phyloP scores from a whole-genome alignment of 345 rosid species.

The Triadica sebifera region DNA sequence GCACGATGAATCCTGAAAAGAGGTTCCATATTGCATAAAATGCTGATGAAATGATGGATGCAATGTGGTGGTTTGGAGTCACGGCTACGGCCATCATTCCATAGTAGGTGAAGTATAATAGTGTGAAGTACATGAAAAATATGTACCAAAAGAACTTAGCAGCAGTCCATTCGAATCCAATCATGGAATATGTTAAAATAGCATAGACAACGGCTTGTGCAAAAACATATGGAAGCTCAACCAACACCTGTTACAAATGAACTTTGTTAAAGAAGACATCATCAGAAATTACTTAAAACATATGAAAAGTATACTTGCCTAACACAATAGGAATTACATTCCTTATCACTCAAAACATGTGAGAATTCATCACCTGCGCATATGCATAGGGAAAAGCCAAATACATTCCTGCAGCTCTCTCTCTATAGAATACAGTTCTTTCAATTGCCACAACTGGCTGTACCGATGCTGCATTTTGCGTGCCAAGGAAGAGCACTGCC shows the following conservation, averaged over 20 bases:
- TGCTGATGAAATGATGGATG: conserved; percentile 48
- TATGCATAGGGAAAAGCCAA: conserved; percentile 75
- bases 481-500: conserved; percentile 72
- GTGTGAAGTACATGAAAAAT: conserved; percentile 56
- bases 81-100: conserved; percentile 72
- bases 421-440: conserved; percentile 72
- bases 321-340: too few species aligned
- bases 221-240: conserved; percentile 59
- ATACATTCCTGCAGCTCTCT: conserved; percentile 83
- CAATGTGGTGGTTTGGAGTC: conserved; percentile 63
- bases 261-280: neutral
- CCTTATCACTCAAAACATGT: too few species aligned
- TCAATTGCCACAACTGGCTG: conserved; percentile 71
- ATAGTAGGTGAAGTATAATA: conserved; percentile 63
- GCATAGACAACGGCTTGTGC: conserved; percentile 50
- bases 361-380: conserved; percentile 39
- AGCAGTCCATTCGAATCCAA: conserved; percentile 57
- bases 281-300: neutral
- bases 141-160: conserved; percentile 62
- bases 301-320: too few species aligned
- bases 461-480: conserved; percentile 50
- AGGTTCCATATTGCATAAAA: conserved; percentile 56
- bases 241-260: conserved; percentile 38
- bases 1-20: conserved; percentile 63
- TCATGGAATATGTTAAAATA: conserved; percentile 56